These are phyloP conservation scores for Camelina neglecta DNA, from an alignment of 345 rosid species.

Conservation along the genomic window DNA sequence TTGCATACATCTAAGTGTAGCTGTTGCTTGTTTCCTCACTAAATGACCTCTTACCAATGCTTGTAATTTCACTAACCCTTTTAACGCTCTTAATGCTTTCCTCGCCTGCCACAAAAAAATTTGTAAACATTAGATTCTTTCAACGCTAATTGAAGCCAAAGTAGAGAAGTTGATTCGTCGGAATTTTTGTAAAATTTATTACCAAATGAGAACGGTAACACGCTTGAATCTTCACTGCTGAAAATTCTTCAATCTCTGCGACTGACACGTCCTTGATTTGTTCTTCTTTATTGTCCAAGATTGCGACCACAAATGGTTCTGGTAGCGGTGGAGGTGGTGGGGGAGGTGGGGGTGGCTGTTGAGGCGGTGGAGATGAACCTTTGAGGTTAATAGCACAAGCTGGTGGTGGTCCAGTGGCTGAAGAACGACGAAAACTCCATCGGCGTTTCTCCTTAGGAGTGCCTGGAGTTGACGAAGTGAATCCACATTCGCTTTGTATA, in stretches of 20 bases:
- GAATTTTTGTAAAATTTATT: background rate
- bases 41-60: conserved; percentile 89
- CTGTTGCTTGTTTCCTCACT: conserved; percentile 87
- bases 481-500: conserved; percentile 46
- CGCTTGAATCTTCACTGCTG: conserved; percentile 79
- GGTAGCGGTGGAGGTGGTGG: conserved; percentile 11
- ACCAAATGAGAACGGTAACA: conserved; percentile 89
- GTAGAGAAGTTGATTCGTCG: background rate
- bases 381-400: conserved; percentile 6
- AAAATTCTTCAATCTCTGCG: conserved; percentile 54
- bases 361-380: conserved; percentile 38
- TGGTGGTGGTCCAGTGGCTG: conserved; percentile 55
- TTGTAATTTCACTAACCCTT: conserved; percentile 88
- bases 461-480: conserved; percentile 56
- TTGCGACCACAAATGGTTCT: conserved; percentile 22
- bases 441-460: conserved; percentile 82
- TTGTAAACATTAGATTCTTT: background rate
- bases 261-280: conserved; percentile 1
- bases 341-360: background rate
- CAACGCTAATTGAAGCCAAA: background rate
- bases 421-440: conserved; percentile 91
- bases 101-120: conserved; percentile 64
- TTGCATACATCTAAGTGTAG: conserved; percentile 88
- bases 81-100: conserved; percentile 84
- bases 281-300: conserved; percentile 17